Conservation (phyloP, 164 flowering plant species). For the Aristolochia fimbriata region DNA sequence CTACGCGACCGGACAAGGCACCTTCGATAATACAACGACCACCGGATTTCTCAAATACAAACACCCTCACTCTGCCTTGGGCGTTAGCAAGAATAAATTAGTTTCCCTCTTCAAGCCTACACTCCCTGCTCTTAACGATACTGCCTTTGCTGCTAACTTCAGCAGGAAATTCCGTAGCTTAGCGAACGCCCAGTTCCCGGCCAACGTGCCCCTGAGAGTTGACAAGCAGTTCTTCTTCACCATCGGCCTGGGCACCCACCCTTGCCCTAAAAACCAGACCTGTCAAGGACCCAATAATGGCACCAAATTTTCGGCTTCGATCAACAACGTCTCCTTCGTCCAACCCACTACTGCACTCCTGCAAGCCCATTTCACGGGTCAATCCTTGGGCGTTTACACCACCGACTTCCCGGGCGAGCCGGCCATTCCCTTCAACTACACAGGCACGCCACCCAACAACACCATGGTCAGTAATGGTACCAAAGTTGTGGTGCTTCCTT, state of each 20-base stretch:
- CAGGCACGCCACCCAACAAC: slow-evolving; percentile 54
- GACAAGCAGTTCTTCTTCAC: slow-evolving; percentile 52
- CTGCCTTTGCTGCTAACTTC: slow-evolving; percentile 33
- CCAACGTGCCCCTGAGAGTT: slow-evolving; percentile 44
- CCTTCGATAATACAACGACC: slow-evolving; percentile 59
- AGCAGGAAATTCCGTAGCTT: slow-evolving; percentile 35
- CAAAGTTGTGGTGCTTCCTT: slow-evolving; percentile 33
- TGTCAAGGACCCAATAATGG: slow-evolving; percentile 66
- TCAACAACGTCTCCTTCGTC: slow-evolving; percentile 51
- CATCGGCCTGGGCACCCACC: slow-evolving; percentile 42
- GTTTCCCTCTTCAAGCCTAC: slow-evolving; percentile 27
- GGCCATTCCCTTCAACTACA: slow-evolving; percentile 35
- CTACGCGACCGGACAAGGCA: slow-evolving; percentile 42
- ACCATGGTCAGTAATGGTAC: slow-evolving; percentile 36
- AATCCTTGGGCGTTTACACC: slow-evolving; percentile 42
- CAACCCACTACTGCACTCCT: slow-evolving; percentile 42
- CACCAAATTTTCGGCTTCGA: slow-evolving; percentile 37
- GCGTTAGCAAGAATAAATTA: slow-evolving; percentile 11
- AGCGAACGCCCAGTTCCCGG: slow-evolving; percentile 36
- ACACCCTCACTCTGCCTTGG: not conserved
- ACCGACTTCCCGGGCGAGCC: slow-evolving; percentile 44
- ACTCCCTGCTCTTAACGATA: slow-evolving; percentile 48
- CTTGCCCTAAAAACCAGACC: slow-evolving; percentile 36
- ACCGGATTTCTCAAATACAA: slow-evolving; percentile 44
- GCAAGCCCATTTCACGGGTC: slow-evolving; percentile 42